Evolutionary conservation across 495 filamentous ascomycete species (phyloP).

Genomic region (Podospora pseudopauciseta): DNA sequence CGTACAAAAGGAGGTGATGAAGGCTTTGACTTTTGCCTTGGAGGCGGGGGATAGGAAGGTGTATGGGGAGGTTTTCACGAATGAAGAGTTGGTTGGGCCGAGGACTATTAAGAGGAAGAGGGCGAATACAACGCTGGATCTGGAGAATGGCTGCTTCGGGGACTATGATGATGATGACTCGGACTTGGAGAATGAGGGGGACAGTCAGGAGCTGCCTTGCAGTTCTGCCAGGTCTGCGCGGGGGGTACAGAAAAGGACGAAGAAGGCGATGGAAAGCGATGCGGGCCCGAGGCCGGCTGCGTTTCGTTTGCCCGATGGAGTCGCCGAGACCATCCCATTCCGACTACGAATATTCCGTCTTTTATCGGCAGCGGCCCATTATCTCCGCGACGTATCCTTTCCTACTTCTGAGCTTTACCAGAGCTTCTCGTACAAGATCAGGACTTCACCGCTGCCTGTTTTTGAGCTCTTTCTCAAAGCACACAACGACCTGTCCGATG

Average conservation of each 20-base stretch:
- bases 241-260: slow-evolving; percentile 1
- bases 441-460: slow-evolving; percentile 61
- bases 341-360: slow-evolving; percentile 59
- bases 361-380: slow-evolving; percentile 25
- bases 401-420: slow-evolving; percentile 65
- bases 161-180: slow-evolving; percentile 36
- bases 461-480: slow-evolving; percentile 69
- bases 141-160: slow-evolving; percentile 46
- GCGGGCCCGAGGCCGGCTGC: not conserved
- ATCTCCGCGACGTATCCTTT: slow-evolving; percentile 39
- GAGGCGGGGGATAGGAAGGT: slow-evolving; percentile 29
- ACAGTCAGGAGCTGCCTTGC: not conserved
- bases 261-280: not conserved
- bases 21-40: slow-evolving; percentile 39
- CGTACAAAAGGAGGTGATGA: slow-evolving; percentile 39
- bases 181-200: slow-evolving; percentile 27
- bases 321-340: slow-evolving; percentile 56
- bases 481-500: slow-evolving; percentile 41
- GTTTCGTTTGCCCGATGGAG: slow-evolving; percentile 36
- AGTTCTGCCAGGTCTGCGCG: not conserved
- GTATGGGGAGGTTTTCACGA: slow-evolving; percentile 50
- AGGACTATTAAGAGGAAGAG: slow-evolving; percentile 47
- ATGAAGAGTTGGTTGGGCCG: slow-evolving; percentile 40
- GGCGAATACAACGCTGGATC: slow-evolving; percentile 39
- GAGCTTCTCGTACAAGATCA: slow-evolving; percentile 60